phyloP scores from a whole-genome alignment of 495 filamentous ascomycete genomes.

The Penicillium maclennaniae region DNA sequence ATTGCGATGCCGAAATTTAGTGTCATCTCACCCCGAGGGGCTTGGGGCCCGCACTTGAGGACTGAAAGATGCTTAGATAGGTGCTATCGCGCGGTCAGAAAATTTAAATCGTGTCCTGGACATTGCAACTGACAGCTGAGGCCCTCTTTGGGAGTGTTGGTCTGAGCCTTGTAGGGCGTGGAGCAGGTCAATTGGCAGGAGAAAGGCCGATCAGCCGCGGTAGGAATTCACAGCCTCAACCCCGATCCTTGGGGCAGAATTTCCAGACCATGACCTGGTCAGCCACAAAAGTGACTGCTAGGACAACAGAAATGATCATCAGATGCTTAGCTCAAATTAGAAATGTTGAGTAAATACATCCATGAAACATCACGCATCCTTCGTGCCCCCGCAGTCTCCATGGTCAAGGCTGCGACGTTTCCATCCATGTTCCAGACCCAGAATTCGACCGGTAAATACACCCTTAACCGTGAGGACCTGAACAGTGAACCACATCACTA shows the following conservation, averaged over 20 bases:
- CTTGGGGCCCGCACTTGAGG: too few species aligned
- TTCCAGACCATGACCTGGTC: too few species aligned
- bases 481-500: slow-evolving; percentile 16
- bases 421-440: slow-evolving; percentile 26
- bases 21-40: too few species aligned
- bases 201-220: neutral
- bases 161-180: neutral
- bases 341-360: neutral
- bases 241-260: neutral
- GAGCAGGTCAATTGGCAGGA: neutral
- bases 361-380: slow-evolving; percentile 3
- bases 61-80: too few species aligned
- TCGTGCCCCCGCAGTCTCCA: neutral
- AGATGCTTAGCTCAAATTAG: neutral
- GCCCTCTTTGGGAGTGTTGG: too few species aligned
- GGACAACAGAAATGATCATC: neutral
- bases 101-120: neutral
- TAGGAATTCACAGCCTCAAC: neutral
- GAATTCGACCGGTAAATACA: slow-evolving; percentile 21
- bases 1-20: neutral
- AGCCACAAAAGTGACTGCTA: neutral
- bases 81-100: neutral
- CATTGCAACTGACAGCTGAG: too few species aligned
- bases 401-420: neutral
- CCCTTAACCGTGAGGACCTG: slow-evolving; percentile 25